These are phyloP conservation scores for Jackrogersella minutella DNA, from an alignment of 495 filamentous ascomycete genomes.

Conservation along the genomic window DNA sequence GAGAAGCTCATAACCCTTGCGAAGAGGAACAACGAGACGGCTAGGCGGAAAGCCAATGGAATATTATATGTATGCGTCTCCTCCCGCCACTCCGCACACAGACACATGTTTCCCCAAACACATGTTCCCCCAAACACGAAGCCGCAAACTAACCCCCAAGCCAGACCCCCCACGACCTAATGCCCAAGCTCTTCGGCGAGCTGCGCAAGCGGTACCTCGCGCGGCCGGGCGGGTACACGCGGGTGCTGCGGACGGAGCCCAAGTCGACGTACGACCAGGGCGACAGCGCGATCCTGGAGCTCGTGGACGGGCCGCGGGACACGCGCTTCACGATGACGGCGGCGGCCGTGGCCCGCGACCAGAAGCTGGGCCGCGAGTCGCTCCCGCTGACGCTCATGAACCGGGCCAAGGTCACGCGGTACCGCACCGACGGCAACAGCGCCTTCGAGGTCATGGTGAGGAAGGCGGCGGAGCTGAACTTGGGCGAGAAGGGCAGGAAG, in stretches of 20 bases:
- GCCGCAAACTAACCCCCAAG: not conserved
- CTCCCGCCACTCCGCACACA: not conserved
- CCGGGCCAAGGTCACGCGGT: slow-evolving; percentile 84
- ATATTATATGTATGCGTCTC: slow-evolving; percentile 79
- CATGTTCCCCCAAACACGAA: not conserved
- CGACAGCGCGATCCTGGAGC: slow-evolving; percentile 88
- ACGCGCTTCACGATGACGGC: slow-evolving; percentile 95
- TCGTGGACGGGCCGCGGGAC: slow-evolving; percentile 94
- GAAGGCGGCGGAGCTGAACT: slow-evolving; percentile 57
- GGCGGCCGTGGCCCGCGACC: slow-evolving; percentile 71
- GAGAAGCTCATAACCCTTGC: slow-evolving; percentile 93
- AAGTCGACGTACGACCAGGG: slow-evolving; percentile 83
- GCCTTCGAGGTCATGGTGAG: slow-evolving; percentile 76
- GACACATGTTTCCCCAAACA: not conserved
- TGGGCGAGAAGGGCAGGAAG: slow-evolving; percentile 25
- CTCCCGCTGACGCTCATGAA: slow-evolving; percentile 78
- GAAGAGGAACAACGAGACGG: slow-evolving; percentile 86
- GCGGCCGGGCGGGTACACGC: slow-evolving; percentile 93
- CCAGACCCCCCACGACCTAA: slow-evolving; percentile 65
- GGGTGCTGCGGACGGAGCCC: slow-evolving; percentile 86
- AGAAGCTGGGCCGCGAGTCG: slow-evolving; percentile 59
- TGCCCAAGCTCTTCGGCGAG: slow-evolving; percentile 88
- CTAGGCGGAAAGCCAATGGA: slow-evolving; percentile 67
- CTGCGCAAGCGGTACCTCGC: slow-evolving; percentile 79
- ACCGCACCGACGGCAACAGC: slow-evolving; percentile 69